A percentile compares a stretch with the other conserved stretches of the same genome.
Evolutionary conservation across 2,329 filamentous ascomycete species (phyloP).

Genomic region (Coniella lustricola): DNA sequence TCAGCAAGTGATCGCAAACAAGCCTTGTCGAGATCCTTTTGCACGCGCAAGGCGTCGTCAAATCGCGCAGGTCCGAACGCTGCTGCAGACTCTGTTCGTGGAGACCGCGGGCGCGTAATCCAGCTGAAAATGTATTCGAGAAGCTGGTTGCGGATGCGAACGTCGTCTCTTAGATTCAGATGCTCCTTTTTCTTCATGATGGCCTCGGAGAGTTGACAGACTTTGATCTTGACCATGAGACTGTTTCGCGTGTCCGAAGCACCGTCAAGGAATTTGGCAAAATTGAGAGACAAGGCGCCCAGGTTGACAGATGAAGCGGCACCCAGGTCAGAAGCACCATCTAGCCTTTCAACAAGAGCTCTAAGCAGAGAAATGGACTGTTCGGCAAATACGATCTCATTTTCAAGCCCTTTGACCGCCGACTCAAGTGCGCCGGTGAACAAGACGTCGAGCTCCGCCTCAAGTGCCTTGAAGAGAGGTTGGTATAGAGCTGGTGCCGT

Average conservation of each 20-base stretch:
- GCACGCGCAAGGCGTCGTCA: constrained; percentile 52
- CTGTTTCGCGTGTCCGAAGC: constrained; percentile 48
- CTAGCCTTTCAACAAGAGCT: constrained; percentile 56
- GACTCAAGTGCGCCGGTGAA: constrained; percentile 50
- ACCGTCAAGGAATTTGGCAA: constrained; percentile 59
- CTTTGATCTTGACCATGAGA: constrained; percentile 60
- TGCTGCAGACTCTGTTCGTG: constrained; percentile 34
- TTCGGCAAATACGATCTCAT: constrained; percentile 59
- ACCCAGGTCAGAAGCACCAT: constrained; percentile 55
- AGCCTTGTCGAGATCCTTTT: constrained; percentile 59
- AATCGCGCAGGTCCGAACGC: constrained; percentile 34
- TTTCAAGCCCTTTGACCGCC: constrained; percentile 44
- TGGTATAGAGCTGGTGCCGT: constrained; percentile 55
- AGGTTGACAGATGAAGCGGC: constrained; percentile 58
- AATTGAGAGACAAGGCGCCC: constrained; percentile 55
- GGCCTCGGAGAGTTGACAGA: constrained; percentile 60
- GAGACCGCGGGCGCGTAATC: constrained; percentile 55
- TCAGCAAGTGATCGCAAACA: constrained; percentile 59
- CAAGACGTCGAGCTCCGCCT: constrained; percentile 56
- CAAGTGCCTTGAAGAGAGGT: constrained; percentile 57
- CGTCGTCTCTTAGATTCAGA: constrained; percentile 60
- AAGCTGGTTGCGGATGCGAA: constrained; percentile 61
- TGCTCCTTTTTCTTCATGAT: constrained; percentile 62
- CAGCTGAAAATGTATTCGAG: constrained; percentile 62
- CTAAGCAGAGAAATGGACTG: constrained; percentile 59